Percentiles rank a stretch among this genome's conserved stretches.
phyloP scores from a whole-genome alignment of 2,329 filamentous ascomycete species.

The Eurotiales sp. region DNA sequence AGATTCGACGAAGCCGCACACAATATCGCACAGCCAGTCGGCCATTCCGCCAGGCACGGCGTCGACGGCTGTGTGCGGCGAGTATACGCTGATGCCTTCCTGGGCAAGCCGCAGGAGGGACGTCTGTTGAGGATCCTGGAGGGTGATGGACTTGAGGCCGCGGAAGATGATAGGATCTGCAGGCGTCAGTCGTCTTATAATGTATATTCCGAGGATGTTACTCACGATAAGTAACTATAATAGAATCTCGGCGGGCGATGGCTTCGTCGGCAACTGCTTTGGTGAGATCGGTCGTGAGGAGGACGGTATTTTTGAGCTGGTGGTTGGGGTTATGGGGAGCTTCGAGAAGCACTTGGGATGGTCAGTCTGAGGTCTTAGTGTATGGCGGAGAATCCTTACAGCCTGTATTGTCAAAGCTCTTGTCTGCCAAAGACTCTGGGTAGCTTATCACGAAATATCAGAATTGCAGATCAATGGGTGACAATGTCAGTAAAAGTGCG shows the following conservation, averaged over 20 bases:
- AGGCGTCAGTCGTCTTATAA: not conserved
- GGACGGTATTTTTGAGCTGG: slow-evolving; percentile 61
- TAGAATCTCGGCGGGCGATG: slow-evolving; percentile 68
- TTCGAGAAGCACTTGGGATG: slow-evolving; percentile 60
- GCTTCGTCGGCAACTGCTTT: slow-evolving; percentile 86
- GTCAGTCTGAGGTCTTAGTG: no score
- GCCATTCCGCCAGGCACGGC: slow-evolving; percentile 80
- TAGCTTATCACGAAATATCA: slow-evolving; percentile 68
- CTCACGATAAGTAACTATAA: slow-evolving; percentile 86
- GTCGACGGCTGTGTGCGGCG: slow-evolving; percentile 91
- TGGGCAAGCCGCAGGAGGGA: slow-evolving; percentile 78
- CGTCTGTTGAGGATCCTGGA: slow-evolving; percentile 79
- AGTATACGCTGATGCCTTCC: slow-evolving; percentile 90
- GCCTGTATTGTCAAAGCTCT: slow-evolving; percentile 95
- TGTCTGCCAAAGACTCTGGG: slow-evolving; percentile 82
- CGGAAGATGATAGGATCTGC: slow-evolving; percentile 91
- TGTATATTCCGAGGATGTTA: slow-evolving; percentile 11
- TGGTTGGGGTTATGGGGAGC: slow-evolving; percentile 58
- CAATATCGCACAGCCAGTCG: slow-evolving; percentile 88
- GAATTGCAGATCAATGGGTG: not conserved
- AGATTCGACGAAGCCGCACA: slow-evolving; percentile 50
- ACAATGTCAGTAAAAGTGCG: not conserved
- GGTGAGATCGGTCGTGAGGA: slow-evolving; percentile 89
- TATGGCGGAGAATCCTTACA: no score
- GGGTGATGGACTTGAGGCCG: slow-evolving; percentile 81